phyloP scores from a whole-genome alignment of 331 rosid genomes.

The Pyrus hybrid region DNA sequence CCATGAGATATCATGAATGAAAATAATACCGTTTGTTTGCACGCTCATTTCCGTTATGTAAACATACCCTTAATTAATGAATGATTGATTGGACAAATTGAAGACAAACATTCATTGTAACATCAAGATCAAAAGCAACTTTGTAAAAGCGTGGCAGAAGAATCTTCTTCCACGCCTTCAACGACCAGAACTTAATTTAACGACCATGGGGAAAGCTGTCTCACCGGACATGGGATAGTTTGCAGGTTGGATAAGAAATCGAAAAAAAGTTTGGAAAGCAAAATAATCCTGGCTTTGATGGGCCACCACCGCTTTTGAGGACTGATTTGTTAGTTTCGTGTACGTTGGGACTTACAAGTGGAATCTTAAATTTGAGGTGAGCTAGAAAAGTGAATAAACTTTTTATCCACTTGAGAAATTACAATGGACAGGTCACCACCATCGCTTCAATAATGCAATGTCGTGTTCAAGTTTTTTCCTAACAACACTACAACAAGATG shows the following conservation, averaged over 20 bases:
- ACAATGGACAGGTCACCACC: no score
- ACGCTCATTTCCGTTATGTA: no score
- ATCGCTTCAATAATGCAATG: no score
- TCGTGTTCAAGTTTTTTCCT: no score
- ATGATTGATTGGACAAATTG: background rate
- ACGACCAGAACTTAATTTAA: constrained; percentile 1
- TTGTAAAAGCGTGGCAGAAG: constrained; percentile 7
- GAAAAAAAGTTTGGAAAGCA: constrained; percentile 28
- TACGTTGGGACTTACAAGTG: constrained; percentile 11
- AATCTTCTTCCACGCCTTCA: constrained; percentile 1
- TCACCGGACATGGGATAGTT: no score
- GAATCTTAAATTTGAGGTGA: constrained; percentile 3
- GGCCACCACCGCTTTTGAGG: constrained; percentile 29
- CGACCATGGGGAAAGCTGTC: constrained; percentile 14
- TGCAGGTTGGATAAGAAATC: constrained; percentile 16
- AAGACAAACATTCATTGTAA: background rate
- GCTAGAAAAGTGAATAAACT: background rate
- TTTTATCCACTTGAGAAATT: no score
- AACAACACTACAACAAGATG: no score
- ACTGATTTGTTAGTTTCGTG: constrained; percentile 16
- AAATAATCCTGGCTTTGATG: constrained; percentile 18
- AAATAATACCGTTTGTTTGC: no score
- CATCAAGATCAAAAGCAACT: background rate
- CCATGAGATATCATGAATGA: no score
- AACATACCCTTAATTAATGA: background rate